A percentile compares a stretch with the other conserved stretches of the same genome.
phyloP scores from a whole-genome alignment of 1,284 basidiomycete species.

The Schizophyllum commune region DNA sequence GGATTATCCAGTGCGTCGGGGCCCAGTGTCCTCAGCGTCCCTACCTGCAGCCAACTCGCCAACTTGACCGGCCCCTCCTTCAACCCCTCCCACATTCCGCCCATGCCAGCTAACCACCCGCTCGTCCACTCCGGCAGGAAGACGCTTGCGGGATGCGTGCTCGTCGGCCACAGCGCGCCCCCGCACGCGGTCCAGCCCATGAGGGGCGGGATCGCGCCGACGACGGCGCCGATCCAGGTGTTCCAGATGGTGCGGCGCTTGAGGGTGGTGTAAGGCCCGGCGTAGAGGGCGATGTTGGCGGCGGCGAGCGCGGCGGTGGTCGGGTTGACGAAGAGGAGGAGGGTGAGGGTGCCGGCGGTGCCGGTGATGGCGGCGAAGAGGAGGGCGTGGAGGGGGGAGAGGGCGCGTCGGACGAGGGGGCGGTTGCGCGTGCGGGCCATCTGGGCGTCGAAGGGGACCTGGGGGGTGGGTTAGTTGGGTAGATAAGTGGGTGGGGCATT shows the following conservation, averaged over 20 bases:
- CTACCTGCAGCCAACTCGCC: not conserved
- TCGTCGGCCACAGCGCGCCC: constrained; percentile 64
- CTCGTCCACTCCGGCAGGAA: constrained; percentile 42
- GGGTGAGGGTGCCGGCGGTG: constrained; percentile 66
- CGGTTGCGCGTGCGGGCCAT: constrained; percentile 88
- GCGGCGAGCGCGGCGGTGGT: constrained; percentile 81
- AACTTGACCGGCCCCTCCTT: not conserved
- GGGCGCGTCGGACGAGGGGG: constrained; percentile 80
- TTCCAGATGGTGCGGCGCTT: constrained; percentile 88
- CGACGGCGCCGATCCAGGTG: constrained; percentile 93
- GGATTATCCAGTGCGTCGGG: constrained; percentile 60
- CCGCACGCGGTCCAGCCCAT: constrained; percentile 99
- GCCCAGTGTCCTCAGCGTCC: constrained; percentile 21
- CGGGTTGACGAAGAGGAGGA: constrained; percentile 86
- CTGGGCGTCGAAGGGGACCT: constrained; percentile 85
- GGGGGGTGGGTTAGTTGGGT: not conserved
- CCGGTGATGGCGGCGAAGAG: constrained; percentile 75
- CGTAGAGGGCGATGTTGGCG: constrained; percentile 85
- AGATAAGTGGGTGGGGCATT: not conserved
- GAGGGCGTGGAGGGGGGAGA: constrained; percentile 81
- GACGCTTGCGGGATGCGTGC: constrained; percentile 42
- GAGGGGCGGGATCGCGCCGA: constrained; percentile 89
- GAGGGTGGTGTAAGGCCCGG: constrained; percentile 88
- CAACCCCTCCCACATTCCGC: not conserved
- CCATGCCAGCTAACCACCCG: too few species aligned